Percentiles rank a stretch among this genome's conserved stretches.
Conservation (phyloP, 768 basidiomycete species). For the Tylopilus plumbeoviolaceoides region DNA sequence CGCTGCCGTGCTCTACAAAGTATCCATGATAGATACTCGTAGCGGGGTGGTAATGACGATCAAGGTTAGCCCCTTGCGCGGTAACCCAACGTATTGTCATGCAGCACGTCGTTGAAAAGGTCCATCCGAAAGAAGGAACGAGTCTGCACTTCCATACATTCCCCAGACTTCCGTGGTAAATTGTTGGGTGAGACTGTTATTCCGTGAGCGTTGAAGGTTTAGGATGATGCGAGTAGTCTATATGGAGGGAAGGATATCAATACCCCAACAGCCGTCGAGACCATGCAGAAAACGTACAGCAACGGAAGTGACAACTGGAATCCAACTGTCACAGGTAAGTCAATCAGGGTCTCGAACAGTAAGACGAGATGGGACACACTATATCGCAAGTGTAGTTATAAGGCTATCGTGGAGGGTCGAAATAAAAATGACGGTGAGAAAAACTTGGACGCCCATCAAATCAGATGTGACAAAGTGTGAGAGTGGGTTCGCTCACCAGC, state of each 20-base stretch:
- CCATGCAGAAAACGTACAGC: slow-evolving; percentile 9
- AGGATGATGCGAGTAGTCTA: slow-evolving; percentile 18
- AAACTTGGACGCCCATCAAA: slow-evolving; percentile 2
- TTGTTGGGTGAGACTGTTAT: background rate
- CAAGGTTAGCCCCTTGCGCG: background rate
- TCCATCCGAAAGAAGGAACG: slow-evolving; percentile 8
- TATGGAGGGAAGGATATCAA: background rate
- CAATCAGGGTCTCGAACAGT: background rate
- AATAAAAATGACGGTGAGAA: slow-evolving; percentile 7
- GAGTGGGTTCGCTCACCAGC: slow-evolving; percentile 8
- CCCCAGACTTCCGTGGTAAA: slow-evolving; percentile 20
- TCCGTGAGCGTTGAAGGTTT: slow-evolving; percentile 10
- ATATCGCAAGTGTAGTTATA: slow-evolving; percentile 5
- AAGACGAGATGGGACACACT: slow-evolving; percentile 2
- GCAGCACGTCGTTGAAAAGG: background rate
- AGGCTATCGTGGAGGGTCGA: background rate
- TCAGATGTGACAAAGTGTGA: background rate
- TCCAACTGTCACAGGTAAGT: slow-evolving; percentile 11
- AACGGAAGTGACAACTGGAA: slow-evolving; percentile 17
- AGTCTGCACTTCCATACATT: slow-evolving; percentile 12
- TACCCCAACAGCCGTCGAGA: background rate
- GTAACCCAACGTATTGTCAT: background rate
- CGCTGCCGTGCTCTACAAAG: background rate
- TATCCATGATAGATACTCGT: background rate
- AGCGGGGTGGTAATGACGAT: background rate